Evolutionary conservation across 163 green algal genomes (phyloP).

Genomic region (Chlamydomonas reinhardtii): DNA sequence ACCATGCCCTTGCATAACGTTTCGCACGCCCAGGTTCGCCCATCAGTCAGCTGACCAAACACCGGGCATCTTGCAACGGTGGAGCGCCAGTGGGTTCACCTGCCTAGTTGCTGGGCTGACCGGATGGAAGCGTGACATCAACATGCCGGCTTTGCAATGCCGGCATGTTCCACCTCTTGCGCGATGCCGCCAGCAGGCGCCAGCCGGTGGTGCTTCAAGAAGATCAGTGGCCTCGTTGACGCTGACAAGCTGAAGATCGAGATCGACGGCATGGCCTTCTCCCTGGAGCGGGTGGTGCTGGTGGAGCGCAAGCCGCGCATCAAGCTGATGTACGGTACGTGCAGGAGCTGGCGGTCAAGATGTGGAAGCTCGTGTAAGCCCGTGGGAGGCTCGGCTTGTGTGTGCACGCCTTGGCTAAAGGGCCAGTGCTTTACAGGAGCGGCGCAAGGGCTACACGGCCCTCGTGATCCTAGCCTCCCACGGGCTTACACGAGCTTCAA

Average conservation of each 20-base stretch:
- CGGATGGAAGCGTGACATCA: neutral
- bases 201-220: slow-evolving; percentile 7
- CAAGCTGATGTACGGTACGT: neutral
- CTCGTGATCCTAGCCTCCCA: slow-evolving; percentile 3
- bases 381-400: slow-evolving; percentile 14
- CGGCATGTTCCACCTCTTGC: neutral
- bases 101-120: too few species aligned
- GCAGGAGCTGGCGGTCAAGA: slow-evolving; percentile 6
- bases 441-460: neutral
- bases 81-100: too few species aligned
- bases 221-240: neutral
- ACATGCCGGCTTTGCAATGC: too few species aligned
- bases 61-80: too few species aligned
- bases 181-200: neutral
- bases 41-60: too few species aligned
- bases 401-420: neutral
- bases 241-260: neutral
- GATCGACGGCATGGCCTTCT: slow-evolving; percentile 23
- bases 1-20: too few species aligned
- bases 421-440: neutral
- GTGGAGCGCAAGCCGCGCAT: slow-evolving; percentile 37
- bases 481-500: slow-evolving; percentile 17
- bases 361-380: slow-evolving; percentile 17
- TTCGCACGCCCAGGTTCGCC: too few species aligned
- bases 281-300: slow-evolving; percentile 5